phyloP scores from a whole-genome alignment of 139 green algal species.

The Picochlorum sp. region DNA sequence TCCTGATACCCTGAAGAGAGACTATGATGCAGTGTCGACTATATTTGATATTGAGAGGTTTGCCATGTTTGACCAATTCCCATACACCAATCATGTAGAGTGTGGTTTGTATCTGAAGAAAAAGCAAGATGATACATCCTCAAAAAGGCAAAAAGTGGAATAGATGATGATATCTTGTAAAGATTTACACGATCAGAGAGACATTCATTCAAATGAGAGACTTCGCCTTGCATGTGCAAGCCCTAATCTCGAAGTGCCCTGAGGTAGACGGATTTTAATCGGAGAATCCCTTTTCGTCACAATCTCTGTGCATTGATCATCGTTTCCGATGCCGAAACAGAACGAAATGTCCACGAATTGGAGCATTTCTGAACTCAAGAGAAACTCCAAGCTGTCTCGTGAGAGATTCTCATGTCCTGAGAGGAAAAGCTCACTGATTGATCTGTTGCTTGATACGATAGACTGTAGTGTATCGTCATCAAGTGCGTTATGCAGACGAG shows the following conservation, averaged over 20 bases:
- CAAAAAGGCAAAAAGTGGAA: neutral
- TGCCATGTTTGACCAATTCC: constrained; percentile 93
- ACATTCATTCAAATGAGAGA: neutral
- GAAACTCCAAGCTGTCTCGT: neutral
- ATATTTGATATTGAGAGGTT: constrained; percentile 61
- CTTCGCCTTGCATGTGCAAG: neutral
- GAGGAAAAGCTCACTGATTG: neutral
- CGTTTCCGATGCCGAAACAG: constrained; percentile 3
- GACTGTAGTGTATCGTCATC: neutral
- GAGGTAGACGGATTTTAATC: neutral
- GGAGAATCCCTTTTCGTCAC: neutral
- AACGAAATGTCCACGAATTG: neutral
- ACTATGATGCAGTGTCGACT: constrained; percentile 22
- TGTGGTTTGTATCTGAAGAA: constrained; percentile 59
- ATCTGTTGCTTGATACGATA: neutral
- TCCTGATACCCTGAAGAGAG: constrained; percentile 39
- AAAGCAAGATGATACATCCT: constrained; percentile 1
- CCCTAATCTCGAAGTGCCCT: neutral
- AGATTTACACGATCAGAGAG: neutral
- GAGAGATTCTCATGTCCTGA: neutral
- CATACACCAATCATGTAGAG: constrained; percentile 85
- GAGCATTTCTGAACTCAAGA: neutral
- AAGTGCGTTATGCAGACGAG: neutral
- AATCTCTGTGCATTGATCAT: neutral
- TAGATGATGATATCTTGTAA: neutral